Base-by-base conservation (phyloP, 352 stramenopile genomes). In the Pythium volutum region DNA sequence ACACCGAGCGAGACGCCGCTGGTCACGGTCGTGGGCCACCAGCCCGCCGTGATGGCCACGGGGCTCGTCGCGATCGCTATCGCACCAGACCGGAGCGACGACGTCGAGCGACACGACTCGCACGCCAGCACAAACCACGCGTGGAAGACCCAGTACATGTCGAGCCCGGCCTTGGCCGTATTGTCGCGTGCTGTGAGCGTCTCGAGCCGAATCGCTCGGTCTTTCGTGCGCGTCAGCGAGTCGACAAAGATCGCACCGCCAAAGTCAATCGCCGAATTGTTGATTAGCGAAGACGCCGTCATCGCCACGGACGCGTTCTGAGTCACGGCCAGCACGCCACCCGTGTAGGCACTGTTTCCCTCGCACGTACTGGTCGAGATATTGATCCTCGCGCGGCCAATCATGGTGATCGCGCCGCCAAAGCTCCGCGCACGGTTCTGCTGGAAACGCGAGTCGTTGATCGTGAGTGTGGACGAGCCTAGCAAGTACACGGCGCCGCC, bases 1-100 rank as follows among this genome's bases (percentile, higher is more conserved):
- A 73, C 38, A 2, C 73, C 71, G 20, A 89, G 31, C 25, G 70
- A 76, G 4, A 91, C 80, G 22, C 79, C 82, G 52, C 79, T 89
- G 1, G 75, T 89, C 3, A 88, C 80, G n/a, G 20, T 71, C 0
- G 31, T 9, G 4, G 82, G 82, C 82, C 82, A 89, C 78, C 78
- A 89, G 5, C 78, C 82, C 3, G 52, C 15, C 0, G 65, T 73
- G 11, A 89, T 73, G 8, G 16, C 45, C 15, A 67, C 72, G 1
- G 79, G 70, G 56, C 77, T 89, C 4, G 76, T 84, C 18, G 71
- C 62, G 2, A 81, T 62, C 4, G 29, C 33, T 3, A 76, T 20
- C 1, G 31, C 23, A 0, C 29, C 43, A 0, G 46, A 27, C 9
- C 14, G 33, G n/a, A n/a, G n/a, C 1, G 56, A n/a, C 11, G 29